These are phyloP conservation scores for Entomortierella parvispora DNA, from an alignment of 192 early-diverging fungal species.

Conservation along the genomic window DNA sequence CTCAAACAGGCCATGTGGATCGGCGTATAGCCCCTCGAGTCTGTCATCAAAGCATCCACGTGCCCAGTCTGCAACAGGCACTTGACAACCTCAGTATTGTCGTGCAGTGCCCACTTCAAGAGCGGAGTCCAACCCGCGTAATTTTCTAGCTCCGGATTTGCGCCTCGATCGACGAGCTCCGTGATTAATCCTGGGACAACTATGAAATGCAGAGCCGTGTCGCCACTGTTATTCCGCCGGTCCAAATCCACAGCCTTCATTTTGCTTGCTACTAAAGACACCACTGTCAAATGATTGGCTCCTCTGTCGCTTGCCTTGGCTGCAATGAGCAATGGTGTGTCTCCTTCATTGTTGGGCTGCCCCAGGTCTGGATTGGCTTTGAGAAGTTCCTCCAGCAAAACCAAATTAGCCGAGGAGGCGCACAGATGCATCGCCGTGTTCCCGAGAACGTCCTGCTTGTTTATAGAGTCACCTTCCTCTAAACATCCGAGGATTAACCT, in stretches of 20 bases:
- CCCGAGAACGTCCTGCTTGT: constrained; percentile 52
- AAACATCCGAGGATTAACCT: constrained; percentile 26
- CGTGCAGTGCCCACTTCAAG: constrained; percentile 47
- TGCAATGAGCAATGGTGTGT: constrained; percentile 44
- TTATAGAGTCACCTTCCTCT: constrained; percentile 17
- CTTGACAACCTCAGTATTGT: constrained; percentile 31
- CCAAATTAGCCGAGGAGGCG: background rate
- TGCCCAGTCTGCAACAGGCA: constrained; percentile 25
- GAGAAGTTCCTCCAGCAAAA: constrained; percentile 26
- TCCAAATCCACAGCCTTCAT: constrained; percentile 35
- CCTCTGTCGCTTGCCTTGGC: constrained; percentile 21
- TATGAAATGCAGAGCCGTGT: constrained; percentile 56
- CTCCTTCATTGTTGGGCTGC: constrained; percentile 49
- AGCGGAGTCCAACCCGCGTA: constrained; percentile 49
- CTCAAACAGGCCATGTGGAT: constrained; percentile 48
- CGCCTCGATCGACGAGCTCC: constrained; percentile 22
- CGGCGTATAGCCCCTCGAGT: constrained; percentile 47
- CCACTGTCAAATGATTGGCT: background rate
- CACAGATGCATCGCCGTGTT: constrained; percentile 47
- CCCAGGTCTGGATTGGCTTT: constrained; percentile 28
- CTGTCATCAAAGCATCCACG: constrained; percentile 26
- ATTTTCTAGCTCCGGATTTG: constrained; percentile 33
- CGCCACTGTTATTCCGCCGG: constrained; percentile 47
- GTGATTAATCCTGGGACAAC: constrained; percentile 18
- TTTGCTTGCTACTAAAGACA: constrained; percentile 8